Evolutionary conservation across 495 filamentous ascomycete genomes (phyloP).

Genomic region (Penicillium cinerascens): DNA sequence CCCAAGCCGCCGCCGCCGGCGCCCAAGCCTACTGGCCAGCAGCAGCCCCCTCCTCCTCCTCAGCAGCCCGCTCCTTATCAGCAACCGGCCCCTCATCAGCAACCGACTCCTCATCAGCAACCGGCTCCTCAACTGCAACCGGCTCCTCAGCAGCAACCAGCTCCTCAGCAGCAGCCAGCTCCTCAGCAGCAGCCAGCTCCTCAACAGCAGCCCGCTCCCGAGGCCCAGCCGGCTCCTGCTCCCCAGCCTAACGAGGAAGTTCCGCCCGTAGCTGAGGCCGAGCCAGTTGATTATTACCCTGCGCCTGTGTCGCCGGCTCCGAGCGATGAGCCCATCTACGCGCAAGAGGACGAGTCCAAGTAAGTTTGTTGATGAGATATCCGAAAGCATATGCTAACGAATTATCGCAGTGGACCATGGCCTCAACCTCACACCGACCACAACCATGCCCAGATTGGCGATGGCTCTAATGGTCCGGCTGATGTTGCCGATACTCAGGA

Average conservation of each 20-base stretch:
- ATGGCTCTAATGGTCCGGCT: not conserved
- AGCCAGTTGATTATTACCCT: constrained; percentile 6
- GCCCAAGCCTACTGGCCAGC: not conserved
- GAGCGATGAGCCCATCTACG: constrained; percentile 8
- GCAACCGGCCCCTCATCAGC: not conserved
- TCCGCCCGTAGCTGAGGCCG: not conserved
- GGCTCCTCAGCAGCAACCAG: not conserved
- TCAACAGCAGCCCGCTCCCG: constrained; percentile 5
- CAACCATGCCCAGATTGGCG: constrained; percentile 1
- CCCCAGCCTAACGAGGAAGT: constrained; percentile 1
- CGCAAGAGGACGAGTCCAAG: constrained; percentile 6
- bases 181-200: constrained; percentile 1
- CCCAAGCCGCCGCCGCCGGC: not conserved
- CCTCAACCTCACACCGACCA: constrained; percentile 1
- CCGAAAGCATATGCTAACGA: not conserved
- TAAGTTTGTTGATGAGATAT: not conserved
- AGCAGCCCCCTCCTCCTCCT: not conserved
- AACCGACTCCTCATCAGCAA: not conserved
- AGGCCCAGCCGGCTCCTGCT: not conserved
- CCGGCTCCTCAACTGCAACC: constrained; percentile 1
- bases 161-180: constrained; percentile 4
- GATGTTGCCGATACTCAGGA: constrained; percentile 1
- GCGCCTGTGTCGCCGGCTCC: constrained; percentile 18
- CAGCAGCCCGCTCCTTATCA: constrained; percentile 4
- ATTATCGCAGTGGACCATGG: not conserved